Evolutionary conservation across 2,329 filamentous ascomycete genomes (phyloP).

Genomic region (Rosellinia necatrix): DNA sequence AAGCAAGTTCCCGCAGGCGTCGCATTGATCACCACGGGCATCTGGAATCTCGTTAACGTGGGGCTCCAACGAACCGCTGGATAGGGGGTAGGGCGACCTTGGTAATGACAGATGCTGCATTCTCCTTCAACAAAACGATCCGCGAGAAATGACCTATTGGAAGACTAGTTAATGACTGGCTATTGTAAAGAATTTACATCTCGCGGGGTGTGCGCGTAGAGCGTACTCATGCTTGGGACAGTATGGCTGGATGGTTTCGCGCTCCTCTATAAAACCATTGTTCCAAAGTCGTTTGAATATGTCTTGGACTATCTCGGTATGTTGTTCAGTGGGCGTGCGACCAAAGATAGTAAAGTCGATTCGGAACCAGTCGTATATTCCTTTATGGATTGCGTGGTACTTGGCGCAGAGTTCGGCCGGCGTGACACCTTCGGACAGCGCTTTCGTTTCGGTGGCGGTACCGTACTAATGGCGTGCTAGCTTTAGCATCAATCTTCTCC

Average conservation of each 20-base stretch:
- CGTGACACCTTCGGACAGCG: constrained; percentile 82
- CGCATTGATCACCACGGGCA: constrained; percentile 59
- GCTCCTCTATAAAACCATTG: constrained; percentile 86
- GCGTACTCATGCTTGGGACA: constrained; percentile 77
- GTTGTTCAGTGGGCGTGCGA: constrained; percentile 83
- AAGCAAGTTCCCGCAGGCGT: constrained; percentile 73
- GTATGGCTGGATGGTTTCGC: constrained; percentile 86
- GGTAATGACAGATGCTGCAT: constrained; percentile 66
- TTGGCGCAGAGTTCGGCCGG: constrained; percentile 88
- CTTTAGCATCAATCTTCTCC: no score
- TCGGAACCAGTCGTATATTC: constrained; percentile 95
- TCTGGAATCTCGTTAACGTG: no score
- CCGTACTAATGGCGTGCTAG: constrained; percentile 73
- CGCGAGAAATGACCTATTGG: constrained; percentile 83
- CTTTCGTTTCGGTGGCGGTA: constrained; percentile 94
- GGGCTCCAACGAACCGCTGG: no score
- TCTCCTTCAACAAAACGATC: constrained; percentile 64
- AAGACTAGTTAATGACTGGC: no score
- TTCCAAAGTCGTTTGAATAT: constrained; percentile 88
- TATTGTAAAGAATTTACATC: no score
- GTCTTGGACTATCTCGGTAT: constrained; percentile 89
- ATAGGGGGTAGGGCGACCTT: no score
- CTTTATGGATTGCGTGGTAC: constrained; percentile 87
- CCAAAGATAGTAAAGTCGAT: constrained; percentile 96
- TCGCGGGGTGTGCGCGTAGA: no score